These are phyloP conservation scores for Pichia sp. DNA, from an alignment of 1,139 yeast species.

Conservation along the genomic window DNA sequence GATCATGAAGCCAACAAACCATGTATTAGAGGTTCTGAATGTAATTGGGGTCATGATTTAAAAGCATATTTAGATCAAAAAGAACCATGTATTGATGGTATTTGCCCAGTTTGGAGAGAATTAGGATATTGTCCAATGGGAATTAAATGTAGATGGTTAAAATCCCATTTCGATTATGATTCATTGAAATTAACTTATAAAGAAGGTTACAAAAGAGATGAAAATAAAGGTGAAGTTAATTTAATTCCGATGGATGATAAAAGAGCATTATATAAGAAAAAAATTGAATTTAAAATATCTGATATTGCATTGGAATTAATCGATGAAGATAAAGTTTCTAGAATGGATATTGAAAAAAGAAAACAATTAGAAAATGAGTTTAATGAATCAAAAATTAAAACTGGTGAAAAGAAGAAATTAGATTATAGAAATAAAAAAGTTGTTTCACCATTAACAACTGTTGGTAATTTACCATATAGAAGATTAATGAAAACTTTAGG, in stretches of 20 bases:
- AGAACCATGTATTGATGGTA: constrained; percentile 63
- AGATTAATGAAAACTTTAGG: constrained; percentile 87
- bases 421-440: constrained; percentile 71
- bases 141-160: constrained; percentile 84
- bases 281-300: constrained; percentile 51
- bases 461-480: constrained; percentile 93
- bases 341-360: constrained; percentile 23
- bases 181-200: constrained; percentile 37
- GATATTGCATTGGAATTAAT: constrained; percentile 34
- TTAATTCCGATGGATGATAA: constrained; percentile 49
- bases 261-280: constrained; percentile 54
- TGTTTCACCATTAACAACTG: constrained; percentile 93
- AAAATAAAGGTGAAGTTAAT: constrained; percentile 57
- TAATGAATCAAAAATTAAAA: constrained; percentile 69
- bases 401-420: constrained; percentile 74
- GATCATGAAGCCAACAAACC: constrained; percentile 42
- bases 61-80: constrained; percentile 57
- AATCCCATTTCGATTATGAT: constrained; percentile 58
- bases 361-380: constrained; percentile 47
- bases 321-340: constrained; percentile 25
- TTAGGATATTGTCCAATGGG: constrained; percentile 93
- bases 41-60: constrained; percentile 75
- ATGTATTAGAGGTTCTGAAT: constrained; percentile 69
- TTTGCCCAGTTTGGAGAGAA: constrained; percentile 77
- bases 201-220: constrained; percentile 27